phyloP scores from a whole-genome alignment of 2,329 filamentous ascomycete genomes.

The Volutella citrinella region DNA sequence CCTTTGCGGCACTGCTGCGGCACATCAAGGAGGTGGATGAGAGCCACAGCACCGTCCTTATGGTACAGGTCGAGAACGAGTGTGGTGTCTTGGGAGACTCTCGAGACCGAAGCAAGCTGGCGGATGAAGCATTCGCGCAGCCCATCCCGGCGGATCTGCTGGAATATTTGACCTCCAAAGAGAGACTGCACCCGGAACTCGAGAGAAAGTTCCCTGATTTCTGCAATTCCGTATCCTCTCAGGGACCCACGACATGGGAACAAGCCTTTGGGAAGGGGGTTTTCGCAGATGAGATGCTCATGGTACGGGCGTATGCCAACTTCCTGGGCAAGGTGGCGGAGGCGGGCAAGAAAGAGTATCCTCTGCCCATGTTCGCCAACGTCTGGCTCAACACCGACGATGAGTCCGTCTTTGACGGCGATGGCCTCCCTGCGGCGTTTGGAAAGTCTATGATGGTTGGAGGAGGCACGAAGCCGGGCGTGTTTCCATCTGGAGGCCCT shows the following conservation, averaged over 20 bases:
- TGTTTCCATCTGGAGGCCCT: neutral
- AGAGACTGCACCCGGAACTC: no score
- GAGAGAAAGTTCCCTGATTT: no score
- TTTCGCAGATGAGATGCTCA: neutral
- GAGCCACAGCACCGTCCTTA: neutral
- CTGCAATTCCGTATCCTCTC: no score
- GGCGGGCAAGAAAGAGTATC: neutral
- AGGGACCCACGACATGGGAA: neutral
- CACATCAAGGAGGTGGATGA: neutral
- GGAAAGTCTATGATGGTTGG: neutral
- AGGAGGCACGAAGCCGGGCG: neutral
- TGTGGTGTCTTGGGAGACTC: conserved; percentile 1
- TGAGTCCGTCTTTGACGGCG: neutral
- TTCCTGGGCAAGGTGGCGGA: neutral
- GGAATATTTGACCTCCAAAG: no score
- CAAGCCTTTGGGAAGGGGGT: neutral
- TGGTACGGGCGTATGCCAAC: neutral
- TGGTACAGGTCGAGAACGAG: conserved; percentile 3
- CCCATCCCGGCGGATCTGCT: no score
- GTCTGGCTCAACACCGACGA: neutral
- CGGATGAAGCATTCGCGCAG: no score
- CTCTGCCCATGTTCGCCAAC: neutral
- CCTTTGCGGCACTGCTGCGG: neutral
- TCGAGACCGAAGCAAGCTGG: conserved; percentile 1
- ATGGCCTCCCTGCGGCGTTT: neutral